phyloP scores from a whole-genome alignment of 2,329 filamentous ascomycete genomes.

The Myriosclerotinia scirpicola region DNA sequence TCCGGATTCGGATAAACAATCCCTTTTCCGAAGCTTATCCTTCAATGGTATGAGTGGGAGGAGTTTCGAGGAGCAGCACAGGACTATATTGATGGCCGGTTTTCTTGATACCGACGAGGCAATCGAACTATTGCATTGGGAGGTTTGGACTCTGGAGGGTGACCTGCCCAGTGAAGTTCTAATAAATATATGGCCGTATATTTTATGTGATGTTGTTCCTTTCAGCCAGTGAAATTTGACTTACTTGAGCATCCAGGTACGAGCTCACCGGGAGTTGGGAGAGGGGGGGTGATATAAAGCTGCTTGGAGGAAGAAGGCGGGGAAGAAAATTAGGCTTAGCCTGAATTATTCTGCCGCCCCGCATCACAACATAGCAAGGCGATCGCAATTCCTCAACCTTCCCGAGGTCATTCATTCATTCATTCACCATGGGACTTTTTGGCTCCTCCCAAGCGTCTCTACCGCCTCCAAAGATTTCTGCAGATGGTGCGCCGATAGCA shows the following conservation, averaged over 20 bases:
- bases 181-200: too few species aligned
- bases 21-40: conserved; percentile 9
- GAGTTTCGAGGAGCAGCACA: neutral
- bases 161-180: too few species aligned
- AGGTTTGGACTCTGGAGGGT: conserved; percentile 43
- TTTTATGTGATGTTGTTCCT: too few species aligned
- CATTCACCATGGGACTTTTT: conserved; percentile 51
- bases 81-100: neutral
- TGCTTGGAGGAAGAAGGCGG: neutral
- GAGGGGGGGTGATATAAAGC: neutral
- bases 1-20: conserved; percentile 14
- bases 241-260: neutral
- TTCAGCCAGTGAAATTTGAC: too few species aligned
- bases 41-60: neutral
- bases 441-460: conserved; percentile 40
- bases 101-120: neutral
- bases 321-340: conserved; percentile 2
- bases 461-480: conserved; percentile 47
- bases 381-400: neutral
- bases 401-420: too few species aligned
- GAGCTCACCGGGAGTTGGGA: neutral
- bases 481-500: conserved; percentile 67
- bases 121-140: conserved; percentile 40
- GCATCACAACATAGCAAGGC: neutral
- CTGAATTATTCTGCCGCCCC: conserved; percentile 14